Evolutionary conservation across 2,329 filamentous ascomycete species (phyloP).

Genomic region (Clarireedia homoeocarpa): DNA sequence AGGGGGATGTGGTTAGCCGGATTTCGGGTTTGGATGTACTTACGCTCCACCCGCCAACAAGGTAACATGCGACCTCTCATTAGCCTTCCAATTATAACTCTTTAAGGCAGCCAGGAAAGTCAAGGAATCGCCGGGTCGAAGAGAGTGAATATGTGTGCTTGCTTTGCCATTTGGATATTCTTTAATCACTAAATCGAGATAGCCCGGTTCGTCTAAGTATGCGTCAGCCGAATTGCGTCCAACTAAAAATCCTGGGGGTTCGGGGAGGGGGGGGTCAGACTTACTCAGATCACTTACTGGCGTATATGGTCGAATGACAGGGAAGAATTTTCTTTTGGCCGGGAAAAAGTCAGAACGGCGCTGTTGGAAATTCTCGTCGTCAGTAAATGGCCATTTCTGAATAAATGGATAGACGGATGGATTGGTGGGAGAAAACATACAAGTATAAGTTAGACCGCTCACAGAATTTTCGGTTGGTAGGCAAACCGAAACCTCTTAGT

Average conservation of each 20-base stretch:
- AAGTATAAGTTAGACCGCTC: background rate
- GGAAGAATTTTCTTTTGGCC: constrained; percentile 49
- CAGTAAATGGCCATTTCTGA: too few species aligned
- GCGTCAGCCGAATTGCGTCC: too few species aligned
- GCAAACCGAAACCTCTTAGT: background rate
- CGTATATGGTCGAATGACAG: constrained; percentile 58
- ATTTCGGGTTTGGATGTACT: too few species aligned
- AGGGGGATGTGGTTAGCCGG: too few species aligned
- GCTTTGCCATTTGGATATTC: constrained; percentile 57
- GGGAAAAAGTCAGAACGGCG: constrained; percentile 27
- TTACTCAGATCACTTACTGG: constrained; percentile 39
- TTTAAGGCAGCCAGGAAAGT: constrained; percentile 48
- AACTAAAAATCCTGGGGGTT: too few species aligned
- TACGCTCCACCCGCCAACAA: constrained; percentile 58
- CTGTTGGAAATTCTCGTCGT: too few species aligned
- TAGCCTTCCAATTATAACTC: constrained; percentile 45
- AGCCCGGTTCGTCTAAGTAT: constrained; percentile 43
- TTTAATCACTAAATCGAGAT: constrained; percentile 59
- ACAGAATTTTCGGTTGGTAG: background rate
- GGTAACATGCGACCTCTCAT: constrained; percentile 43
- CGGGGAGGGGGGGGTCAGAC: background rate
- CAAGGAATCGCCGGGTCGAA: constrained; percentile 53
- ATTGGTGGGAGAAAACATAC: too few species aligned
- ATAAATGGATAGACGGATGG: too few species aligned
- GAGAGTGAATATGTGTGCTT: constrained; percentile 57